These are phyloP conservation scores for Allantophomopsis cytisporea DNA, from an alignment of 2,329 filamentous ascomycete species.

Conservation along the genomic window DNA sequence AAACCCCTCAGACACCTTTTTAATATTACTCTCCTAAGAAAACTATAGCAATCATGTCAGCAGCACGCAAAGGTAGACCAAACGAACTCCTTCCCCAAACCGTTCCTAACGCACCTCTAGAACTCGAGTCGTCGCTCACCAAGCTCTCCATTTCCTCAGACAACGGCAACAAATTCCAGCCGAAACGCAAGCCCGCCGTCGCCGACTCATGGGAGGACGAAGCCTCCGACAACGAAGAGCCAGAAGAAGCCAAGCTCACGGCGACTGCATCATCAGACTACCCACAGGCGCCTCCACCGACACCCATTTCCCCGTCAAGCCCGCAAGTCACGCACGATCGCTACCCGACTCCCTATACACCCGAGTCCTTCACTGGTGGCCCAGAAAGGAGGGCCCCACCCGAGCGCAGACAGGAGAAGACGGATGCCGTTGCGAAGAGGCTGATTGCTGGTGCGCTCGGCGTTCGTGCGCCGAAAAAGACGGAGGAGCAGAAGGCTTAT, in stretches of 20 bases:
- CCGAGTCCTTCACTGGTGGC: constrained; percentile 3
- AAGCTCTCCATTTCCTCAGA: constrained; percentile 12
- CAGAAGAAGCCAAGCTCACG: constrained; percentile 12
- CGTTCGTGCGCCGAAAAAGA: constrained; percentile 65
- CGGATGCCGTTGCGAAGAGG: constrained; percentile 76
- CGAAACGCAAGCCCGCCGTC: constrained; percentile 24
- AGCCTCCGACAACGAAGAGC: constrained; percentile 21
- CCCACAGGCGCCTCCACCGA: constrained; percentile 48
- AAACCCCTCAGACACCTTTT: too few species aligned
- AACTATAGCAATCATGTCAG: not conserved
- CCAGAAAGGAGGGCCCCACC: constrained; percentile 5
- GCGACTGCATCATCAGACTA: constrained; percentile 14
- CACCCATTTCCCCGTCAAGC: constrained; percentile 40
- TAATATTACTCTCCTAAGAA: too few species aligned
- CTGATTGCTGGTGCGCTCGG: constrained; percentile 86
- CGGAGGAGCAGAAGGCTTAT: constrained; percentile 80
- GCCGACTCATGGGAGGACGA: constrained; percentile 74
- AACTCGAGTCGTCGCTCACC: constrained; percentile 12
- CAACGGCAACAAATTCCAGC: constrained; percentile 14
- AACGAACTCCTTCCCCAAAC: not conserved
- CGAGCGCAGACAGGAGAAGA: constrained; percentile 64
- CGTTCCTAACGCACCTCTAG: constrained; percentile 5
- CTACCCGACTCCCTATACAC: constrained; percentile 6
- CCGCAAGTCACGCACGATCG: constrained; percentile 5
- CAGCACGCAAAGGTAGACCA: not conserved